Evolutionary conservation across 371 early-diverging fungal species (phyloP), one percentile per base, ranked within the genome.

Genomic region (Mortierella sp.): DNA sequence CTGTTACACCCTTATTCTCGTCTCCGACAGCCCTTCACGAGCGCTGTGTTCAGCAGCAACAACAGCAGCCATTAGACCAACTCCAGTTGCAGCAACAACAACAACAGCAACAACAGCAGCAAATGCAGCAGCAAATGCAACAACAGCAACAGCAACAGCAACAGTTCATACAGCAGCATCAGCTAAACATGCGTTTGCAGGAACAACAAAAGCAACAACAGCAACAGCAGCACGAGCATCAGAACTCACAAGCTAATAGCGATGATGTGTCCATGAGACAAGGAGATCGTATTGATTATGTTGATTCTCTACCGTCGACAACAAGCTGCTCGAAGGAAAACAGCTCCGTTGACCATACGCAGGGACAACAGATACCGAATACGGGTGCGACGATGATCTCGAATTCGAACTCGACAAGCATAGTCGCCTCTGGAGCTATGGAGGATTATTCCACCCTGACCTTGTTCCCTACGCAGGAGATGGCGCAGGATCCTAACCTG

Each of bases 131-230:
- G 21, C 70, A 70, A 44, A 14, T 39, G 30, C 76, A 69, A 27
- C 65, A 60, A 23, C 64, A 75, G 23, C 53, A 63, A 24, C 50
- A 53, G 31, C 75, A 66, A 27, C 71, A 63, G 30, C 75, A 73
- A 24, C 68, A 73, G 52, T 66, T 63, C 28, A 51, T 63, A 6
- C 75, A 73, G 31, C 68, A 68, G 28, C 75, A 73, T n/a, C 65
- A 60, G n/a, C 9, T 64, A 31, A 59, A 59, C 27, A 62, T 61
- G 67, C 62, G 51, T 8, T 23, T 62, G 23, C 66, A 72, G 47
- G 51, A 66, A n/a, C 73, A 73, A 23, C 60, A 60, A 11, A 51
- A 59, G 32, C 65, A 56, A 23, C 50, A 50, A 14, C 72, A 61
- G 21, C 65, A 56, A 11, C 62, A 66, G 26, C 62, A 56, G 26